phyloP scores from a whole-genome alignment of 2,329 filamentous ascomycete species.

The Xylaria sp. region DNA sequence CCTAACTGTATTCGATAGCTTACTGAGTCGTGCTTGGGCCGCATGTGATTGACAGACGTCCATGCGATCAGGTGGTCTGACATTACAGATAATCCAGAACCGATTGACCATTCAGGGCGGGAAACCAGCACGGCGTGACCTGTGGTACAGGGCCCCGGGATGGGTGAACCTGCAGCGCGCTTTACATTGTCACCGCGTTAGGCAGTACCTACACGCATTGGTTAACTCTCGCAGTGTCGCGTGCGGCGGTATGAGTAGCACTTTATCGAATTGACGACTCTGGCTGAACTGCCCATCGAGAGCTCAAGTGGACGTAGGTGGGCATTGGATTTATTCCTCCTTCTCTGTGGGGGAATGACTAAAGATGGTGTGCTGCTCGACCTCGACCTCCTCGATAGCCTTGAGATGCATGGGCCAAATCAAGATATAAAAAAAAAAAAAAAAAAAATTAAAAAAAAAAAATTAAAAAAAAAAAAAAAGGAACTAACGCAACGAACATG shows the following conservation, averaged over 20 bases:
- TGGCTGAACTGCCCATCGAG: background rate
- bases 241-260: background rate
- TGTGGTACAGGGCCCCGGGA: conserved; percentile 11
- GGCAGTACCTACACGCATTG: background rate
- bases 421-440: too few relatives aligned
- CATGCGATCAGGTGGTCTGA: background rate
- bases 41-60: background rate
- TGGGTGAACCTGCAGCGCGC: conserved; percentile 14
- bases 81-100: background rate
- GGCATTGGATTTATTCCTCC: too few relatives aligned
- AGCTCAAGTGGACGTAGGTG: too few relatives aligned
- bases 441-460: too few relatives aligned
- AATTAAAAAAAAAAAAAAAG: too few relatives aligned
- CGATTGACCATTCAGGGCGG: conserved; percentile 13
- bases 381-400: too few relatives aligned
- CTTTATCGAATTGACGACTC: background rate
- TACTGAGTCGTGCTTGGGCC: background rate
- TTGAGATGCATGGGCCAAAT: too few relatives aligned
- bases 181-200: conserved; percentile 7
- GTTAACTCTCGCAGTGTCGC: background rate
- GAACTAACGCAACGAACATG: too few relatives aligned
- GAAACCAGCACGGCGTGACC: background rate
- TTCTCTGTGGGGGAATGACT: too few relatives aligned
- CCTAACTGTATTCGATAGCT: background rate
- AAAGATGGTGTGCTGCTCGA: too few relatives aligned